phyloP scores from a whole-genome alignment of 106 monocot genomes.

The Hemerocallis citrina region DNA sequence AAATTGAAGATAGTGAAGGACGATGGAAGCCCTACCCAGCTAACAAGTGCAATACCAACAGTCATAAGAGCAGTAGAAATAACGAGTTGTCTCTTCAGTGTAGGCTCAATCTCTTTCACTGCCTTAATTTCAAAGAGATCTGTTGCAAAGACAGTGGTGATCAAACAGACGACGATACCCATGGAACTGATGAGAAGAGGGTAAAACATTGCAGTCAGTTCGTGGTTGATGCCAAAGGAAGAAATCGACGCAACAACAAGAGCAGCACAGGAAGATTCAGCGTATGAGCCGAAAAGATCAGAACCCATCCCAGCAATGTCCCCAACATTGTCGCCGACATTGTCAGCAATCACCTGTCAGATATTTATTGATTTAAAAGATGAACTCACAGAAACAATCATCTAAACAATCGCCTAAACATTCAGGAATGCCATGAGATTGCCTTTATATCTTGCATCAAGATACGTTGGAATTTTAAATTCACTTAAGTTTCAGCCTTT shows the following conservation, averaged over 20 bases:
- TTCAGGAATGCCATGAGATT: not conserved
- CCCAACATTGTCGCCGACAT: constrained; percentile 45
- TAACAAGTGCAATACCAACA: constrained; percentile 38
- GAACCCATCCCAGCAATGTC: constrained; percentile 49
- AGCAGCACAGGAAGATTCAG: constrained; percentile 37
- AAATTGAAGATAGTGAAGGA: constrained; percentile 45
- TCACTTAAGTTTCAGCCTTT: not conserved
- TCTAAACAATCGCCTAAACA: not conserved
- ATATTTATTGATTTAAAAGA: not conserved
- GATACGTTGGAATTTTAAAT: not conserved
- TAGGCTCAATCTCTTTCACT: constrained; percentile 29
- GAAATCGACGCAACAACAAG: constrained; percentile 34
- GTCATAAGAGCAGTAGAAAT: constrained; percentile 65
- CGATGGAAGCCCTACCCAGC: constrained; percentile 28
- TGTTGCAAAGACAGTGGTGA: constrained; percentile 33
- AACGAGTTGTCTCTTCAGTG: constrained; percentile 35
- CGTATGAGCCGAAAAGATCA: constrained; percentile 37
- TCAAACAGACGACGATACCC: constrained; percentile 34
- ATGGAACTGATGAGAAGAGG: constrained; percentile 37
- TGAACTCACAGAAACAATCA: not conserved
- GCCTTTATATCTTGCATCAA: not conserved
- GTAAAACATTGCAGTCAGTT: constrained; percentile 24
- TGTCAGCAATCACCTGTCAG: constrained; percentile 40
- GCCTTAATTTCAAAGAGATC: constrained; percentile 24
- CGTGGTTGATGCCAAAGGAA: constrained; percentile 28